Base-by-base conservation (phyloP, 2,329 filamentous ascomycete genomes). In the Anisogramma anomala region DNA sequence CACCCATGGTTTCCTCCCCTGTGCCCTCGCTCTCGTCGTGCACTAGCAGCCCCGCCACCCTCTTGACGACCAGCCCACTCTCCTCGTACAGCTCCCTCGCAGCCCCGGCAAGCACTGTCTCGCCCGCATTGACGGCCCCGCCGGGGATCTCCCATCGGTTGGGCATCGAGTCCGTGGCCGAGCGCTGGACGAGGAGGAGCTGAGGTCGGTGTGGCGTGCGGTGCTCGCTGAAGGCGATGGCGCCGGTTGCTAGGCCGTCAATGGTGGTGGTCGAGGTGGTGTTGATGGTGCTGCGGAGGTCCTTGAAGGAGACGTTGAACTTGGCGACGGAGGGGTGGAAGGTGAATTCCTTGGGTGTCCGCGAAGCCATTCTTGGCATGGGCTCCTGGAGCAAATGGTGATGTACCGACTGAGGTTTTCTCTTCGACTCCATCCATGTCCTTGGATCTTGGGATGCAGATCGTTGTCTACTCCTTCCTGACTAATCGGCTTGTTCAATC, bases 61-160 rank as follows among this genome's bases (percentile, higher is more conserved):
- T 42, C n/a, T 27, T 48, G 3, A 55, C 51, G 13, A 49, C 22
- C 5, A 68, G 48, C 1, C 64, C 60, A 11, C 59, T 49, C 51
- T 68, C 65, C 51, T 68, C 65, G 55, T 53, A 59, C 4, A 68
- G 48, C 48, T 68, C 65, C 19, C 65, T 55, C 5, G 58, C 59
- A 0, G 58, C 52, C 3, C 50, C 57, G 39, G 60, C 50, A 13
- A 67, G 51, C 7, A 67, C 52, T 2, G 49, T 62, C 33, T 48
- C 40, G 36, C 65, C 62, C 1, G 57, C 54, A 39, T 67, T 62
- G 33, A 55, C 57, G 0, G 52, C 62, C 14, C 65, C 65, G 33
- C 65, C 65, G 1, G 64, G 62, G 9, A 59, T 46, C 45, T 68
- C 65, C 65, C 65, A 68, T 10, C 41, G 50, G 33, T 58, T 47